Conservation (phyloP, 2,329 filamentous ascomycete genomes). For the Stachybotrys echinatus region DNA sequence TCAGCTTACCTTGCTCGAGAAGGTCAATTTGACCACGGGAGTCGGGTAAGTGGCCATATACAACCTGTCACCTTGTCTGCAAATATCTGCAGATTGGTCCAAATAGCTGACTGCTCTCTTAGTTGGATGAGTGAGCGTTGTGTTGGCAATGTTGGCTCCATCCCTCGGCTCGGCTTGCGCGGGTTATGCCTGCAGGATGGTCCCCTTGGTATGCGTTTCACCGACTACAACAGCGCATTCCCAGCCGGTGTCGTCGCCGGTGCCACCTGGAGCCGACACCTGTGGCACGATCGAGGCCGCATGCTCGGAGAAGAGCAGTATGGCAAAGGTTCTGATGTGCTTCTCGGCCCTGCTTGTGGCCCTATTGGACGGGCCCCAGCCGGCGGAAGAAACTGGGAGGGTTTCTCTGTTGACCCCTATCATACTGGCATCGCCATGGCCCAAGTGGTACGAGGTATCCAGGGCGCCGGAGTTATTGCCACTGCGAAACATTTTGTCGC, state of each 20-base stretch:
- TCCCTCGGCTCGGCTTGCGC: slow-evolving; percentile 65
- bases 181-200: slow-evolving; percentile 84
- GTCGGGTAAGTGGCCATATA: slow-evolving; percentile 63
- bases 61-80: no score
- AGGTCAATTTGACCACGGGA: slow-evolving; percentile 93
- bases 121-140: slow-evolving; percentile 58
- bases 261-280: slow-evolving; percentile 71
- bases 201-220: slow-evolving; percentile 71
- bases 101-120: background rate
- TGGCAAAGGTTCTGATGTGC: slow-evolving; percentile 71
- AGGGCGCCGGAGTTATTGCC: slow-evolving; percentile 75
- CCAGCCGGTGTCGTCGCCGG: slow-evolving; percentile 73
- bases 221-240: slow-evolving; percentile 79
- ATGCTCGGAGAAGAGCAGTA: slow-evolving; percentile 57
- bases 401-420: slow-evolving; percentile 66
- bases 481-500: slow-evolving; percentile 73
- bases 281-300: slow-evolving; percentile 52
- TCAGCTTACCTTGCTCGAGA: slow-evolving; percentile 77
- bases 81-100: background rate
- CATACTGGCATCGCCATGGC: slow-evolving; percentile 68
- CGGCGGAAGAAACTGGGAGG: slow-evolving; percentile 59
- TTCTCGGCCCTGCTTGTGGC: slow-evolving; percentile 48
- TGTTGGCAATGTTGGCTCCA: slow-evolving; percentile 69
- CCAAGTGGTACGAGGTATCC: slow-evolving; percentile 73
- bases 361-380: slow-evolving; percentile 41